Base-by-base conservation (phyloP, 768 basidiomycete species). In the Serendipita sp. region DNA sequence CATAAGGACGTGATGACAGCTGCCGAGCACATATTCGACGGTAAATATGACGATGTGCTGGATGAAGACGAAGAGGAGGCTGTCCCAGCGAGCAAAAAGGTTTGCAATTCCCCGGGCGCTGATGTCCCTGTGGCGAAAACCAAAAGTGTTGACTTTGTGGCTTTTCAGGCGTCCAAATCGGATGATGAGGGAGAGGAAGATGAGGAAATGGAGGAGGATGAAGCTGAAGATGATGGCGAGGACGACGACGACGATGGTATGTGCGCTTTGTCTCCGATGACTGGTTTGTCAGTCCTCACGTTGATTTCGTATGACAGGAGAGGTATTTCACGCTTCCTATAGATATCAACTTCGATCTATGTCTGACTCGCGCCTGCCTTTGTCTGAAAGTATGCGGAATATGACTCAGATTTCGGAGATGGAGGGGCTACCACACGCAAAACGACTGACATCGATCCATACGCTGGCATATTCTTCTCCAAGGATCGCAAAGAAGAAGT, bases 1-100 rank as follows among this genome's bases (percentile, higher is more conserved):
- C 81, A 87, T 70, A 88, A 83, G 65, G 92, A 97, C 77, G 90
- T 93, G 38, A 90, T 90, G 88, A 79, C 88, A 69, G 93, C 93
- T 14, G 91, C 92, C 2, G 91, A 91, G 71, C 79, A 79, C 50
- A 82, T 90, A 64, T 88, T 90, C 65, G 85, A 88, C 65, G 93
- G 93, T 13, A 82, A 85, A 66, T 92, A 89, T 68, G 86, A 89
- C 68, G 74, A 86, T 69, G 75, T 90, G n/a, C 73, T 68, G n/a
- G 76, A 75, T 38, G 73, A 70, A 20, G 74, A 71, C 48, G 71
- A 80, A 63, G 79, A 48, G 45, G 26, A 20, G n/a, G 20, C 45
- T 48, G 45, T 28, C 53, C 28, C 63, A 63, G 11, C 56, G 9
- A 62, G 60, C 31, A 48, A 30, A 42, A 20, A n/a, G 31, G 30